Conservation (phyloP, 2,329 filamentous ascomycete genomes). For the Passalora sequoiae region DNA sequence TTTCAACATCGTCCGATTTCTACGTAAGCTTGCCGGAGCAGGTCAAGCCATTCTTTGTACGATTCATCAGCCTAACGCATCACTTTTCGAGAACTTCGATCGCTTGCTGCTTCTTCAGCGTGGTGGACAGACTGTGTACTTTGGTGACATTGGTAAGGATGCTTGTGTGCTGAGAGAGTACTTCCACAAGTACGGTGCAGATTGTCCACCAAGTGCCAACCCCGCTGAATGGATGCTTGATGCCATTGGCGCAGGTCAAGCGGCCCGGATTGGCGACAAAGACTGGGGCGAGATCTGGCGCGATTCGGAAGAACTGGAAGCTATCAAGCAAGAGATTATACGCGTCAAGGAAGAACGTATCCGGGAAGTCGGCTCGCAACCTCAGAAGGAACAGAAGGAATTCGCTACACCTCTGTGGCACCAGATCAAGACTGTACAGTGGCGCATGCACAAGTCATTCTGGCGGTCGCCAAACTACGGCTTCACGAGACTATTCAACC, state of each 20-base stretch:
- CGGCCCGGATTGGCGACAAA: conserved; percentile 64
- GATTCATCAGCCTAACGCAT: conserved; percentile 83
- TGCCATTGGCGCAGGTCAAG: conserved; percentile 70
- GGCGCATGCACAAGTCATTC: conserved; percentile 69
- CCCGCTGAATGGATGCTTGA: conserved; percentile 84
- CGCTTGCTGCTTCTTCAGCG: conserved; percentile 71
- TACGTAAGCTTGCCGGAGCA: conserved; percentile 70
- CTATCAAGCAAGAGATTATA: conserved; percentile 61
- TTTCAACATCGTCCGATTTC: conserved; percentile 71
- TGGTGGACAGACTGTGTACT: conserved; percentile 78
- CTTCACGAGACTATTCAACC: conserved; percentile 81
- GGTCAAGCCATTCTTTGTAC: conserved; percentile 87
- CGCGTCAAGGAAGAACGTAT: conserved; percentile 60
- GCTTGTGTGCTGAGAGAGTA: conserved; percentile 62
- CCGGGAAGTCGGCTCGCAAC: conserved; percentile 41
- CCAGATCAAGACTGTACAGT: conserved; percentile 70
- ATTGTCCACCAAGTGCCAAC: conserved; percentile 63
- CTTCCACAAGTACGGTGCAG: conserved; percentile 34
- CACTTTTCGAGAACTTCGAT: conserved; percentile 84
- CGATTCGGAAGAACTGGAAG: conserved; percentile 64
- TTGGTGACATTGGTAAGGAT: conserved; percentile 75
- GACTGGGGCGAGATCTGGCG: conserved; percentile 80
- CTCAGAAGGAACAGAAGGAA: conserved; percentile 58
- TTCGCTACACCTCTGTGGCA: conserved; percentile 75
- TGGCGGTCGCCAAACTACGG: conserved; percentile 87